phyloP scores from a whole-genome alignment of 768 basidiomycete species.

The Pleurotus citrinopileatus region DNA sequence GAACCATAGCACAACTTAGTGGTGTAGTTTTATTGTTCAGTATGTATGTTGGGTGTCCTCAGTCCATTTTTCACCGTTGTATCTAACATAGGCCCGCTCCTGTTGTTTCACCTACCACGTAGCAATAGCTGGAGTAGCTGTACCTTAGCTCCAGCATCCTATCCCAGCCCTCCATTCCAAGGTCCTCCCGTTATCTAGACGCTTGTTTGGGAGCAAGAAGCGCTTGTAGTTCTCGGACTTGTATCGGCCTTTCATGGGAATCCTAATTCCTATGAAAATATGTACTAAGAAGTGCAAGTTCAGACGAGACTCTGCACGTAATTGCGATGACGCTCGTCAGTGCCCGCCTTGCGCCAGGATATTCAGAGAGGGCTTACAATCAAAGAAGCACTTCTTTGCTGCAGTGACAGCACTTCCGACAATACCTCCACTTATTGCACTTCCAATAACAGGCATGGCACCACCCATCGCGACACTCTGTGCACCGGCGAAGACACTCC shows the following conservation, averaged over 20 bases:
- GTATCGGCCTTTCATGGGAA: not conserved
- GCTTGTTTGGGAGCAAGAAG: not conserved
- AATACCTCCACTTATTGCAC: conserved; percentile 5
- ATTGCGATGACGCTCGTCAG: no score
- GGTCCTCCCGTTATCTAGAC: conserved; percentile 7
- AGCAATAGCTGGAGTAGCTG: not conserved
- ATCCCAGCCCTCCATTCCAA: not conserved
- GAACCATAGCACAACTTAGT: not conserved
- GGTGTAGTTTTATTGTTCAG: conserved; percentile 9
- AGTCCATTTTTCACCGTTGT: not conserved
- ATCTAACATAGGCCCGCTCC: not conserved
- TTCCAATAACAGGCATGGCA: conserved; percentile 6
- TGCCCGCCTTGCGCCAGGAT: no score
- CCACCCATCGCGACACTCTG: conserved; percentile 15
- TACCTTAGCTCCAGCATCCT: not conserved
- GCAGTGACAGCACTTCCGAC: not conserved
- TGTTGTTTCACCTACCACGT: not conserved
- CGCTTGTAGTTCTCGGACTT: not conserved
- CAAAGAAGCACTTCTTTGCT: not conserved
- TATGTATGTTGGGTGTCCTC: not conserved
- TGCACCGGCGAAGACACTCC: conserved; percentile 11
- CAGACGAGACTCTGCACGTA: no score
- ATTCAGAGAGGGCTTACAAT: no score
- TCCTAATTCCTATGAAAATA: no score
- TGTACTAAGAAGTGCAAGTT: no score